These are phyloP conservation scores for Alternaria longipes DNA, from an alignment of 2,329 filamentous ascomycete species.

Conservation along the genomic window DNA sequence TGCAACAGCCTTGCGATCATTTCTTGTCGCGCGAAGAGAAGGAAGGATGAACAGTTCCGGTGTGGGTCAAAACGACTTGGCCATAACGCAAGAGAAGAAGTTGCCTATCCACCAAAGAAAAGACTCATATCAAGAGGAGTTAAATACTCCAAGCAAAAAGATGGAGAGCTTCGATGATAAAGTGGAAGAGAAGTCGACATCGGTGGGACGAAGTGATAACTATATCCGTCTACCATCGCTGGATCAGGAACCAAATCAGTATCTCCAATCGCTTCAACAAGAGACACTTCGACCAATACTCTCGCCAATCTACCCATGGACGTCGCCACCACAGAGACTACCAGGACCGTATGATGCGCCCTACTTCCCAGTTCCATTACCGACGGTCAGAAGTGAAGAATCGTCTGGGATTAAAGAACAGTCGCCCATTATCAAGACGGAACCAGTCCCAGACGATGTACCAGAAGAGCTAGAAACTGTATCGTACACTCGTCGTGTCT, in stretches of 20 bases:
- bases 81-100: constrained; percentile 1
- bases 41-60: constrained; percentile 20
- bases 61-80: constrained; percentile 1
- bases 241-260: constrained; percentile 17
- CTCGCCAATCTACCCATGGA: constrained; percentile 47
- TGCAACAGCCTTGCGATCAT: constrained; percentile 27
- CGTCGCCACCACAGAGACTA: constrained; percentile 39
- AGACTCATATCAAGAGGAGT: constrained; percentile 7
- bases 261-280: constrained; percentile 24
- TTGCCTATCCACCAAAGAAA: constrained; percentile 7
- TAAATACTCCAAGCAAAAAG: background rate
- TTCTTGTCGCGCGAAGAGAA: constrained; percentile 26
- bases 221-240: background rate
- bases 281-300: constrained; percentile 28
- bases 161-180: background rate
- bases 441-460: constrained; percentile 12
- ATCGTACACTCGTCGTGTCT: constrained; percentile 41
- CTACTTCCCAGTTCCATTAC: constrained; percentile 45
- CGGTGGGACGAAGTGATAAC: background rate
- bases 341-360: constrained; percentile 49
- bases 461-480: constrained; percentile 17
- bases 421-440: constrained; percentile 6
- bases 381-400: constrained; percentile 28
- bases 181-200: background rate
- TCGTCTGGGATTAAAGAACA: constrained; percentile 25